Evolutionary conservation across 495 filamentous ascomycete species (phyloP).

Genomic region (Platismatia glauca): DNA sequence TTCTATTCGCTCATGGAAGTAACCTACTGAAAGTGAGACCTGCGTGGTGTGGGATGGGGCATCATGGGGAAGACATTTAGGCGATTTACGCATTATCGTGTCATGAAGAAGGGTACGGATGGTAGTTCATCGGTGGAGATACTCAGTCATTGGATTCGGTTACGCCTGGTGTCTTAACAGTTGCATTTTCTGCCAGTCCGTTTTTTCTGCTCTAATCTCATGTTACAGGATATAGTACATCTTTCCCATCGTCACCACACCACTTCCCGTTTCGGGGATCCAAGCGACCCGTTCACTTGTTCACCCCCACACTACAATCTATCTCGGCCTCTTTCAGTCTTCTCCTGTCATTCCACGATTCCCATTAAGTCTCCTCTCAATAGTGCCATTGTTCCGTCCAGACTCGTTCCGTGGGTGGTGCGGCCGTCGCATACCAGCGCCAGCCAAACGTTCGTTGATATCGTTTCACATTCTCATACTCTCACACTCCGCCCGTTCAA

Average conservation of each 20-base stretch:
- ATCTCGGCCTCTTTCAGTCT: neutral
- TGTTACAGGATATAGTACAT: neutral
- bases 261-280: neutral
- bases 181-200: neutral
- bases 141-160: no score
- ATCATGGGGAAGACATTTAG: no score
- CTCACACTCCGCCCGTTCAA: neutral
- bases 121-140: neutral
- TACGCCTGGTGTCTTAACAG: no score
- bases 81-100: no score
- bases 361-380: no score
- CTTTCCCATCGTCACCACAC: neutral
- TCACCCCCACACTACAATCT: neutral
- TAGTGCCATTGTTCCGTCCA: neutral
- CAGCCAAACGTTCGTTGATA: neutral
- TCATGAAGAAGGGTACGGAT: no score
- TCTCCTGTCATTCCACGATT: no score
- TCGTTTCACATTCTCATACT: neutral
- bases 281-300: neutral
- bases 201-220: neutral
- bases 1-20: no score
- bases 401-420: neutral
- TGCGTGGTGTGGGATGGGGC: no score
- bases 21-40: no score
- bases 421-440: neutral